Evolutionary conservation across 208 protist species (phyloP).

Genomic region (Crithidia thermophila): DNA sequence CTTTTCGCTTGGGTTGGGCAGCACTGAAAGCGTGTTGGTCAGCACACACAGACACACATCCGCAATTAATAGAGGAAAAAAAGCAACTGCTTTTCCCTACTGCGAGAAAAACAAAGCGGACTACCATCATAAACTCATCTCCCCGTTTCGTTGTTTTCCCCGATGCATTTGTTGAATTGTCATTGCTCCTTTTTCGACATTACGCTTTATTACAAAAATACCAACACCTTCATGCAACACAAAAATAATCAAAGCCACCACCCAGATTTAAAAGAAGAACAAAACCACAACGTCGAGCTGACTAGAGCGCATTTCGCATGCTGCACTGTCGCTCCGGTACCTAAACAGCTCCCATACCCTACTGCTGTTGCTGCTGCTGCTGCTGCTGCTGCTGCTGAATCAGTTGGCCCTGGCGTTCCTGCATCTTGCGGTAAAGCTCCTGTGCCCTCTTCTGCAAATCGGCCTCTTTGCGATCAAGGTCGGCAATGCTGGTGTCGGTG

Average conservation of each 20-base stretch:
- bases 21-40: too few relatives aligned
- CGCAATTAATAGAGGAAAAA: too few relatives aligned
- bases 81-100: too few relatives aligned
- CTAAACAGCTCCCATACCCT: conserved; percentile 13
- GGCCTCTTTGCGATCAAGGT: conserved; percentile 79
- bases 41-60: too few relatives aligned
- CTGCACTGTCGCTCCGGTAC: neutral
- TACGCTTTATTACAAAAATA: too few relatives aligned
- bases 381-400: conserved; percentile 72
- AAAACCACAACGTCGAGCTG: neutral
- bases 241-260: too few relatives aligned
- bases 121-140: too few relatives aligned
- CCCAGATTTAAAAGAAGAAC: too few relatives aligned
- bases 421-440: conserved; percentile 87
- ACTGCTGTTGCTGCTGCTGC: conserved; percentile 37
- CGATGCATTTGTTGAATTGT: neutral
- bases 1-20: too few relatives aligned
- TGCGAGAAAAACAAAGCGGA: too few relatives aligned
- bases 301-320: too few relatives aligned
- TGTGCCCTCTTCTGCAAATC: conserved; percentile 75
- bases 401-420: conserved; percentile 70
- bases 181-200: neutral
- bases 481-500: conserved; percentile 77
- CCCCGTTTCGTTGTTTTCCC: neutral
- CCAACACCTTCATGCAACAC: too few relatives aligned